A percentile compares a stretch with the other conserved stretches of the same genome.
Evolutionary conservation across 352 stramenopile genomes (phyloP).

Genomic region (Halophytophthora polymorphica): DNA sequence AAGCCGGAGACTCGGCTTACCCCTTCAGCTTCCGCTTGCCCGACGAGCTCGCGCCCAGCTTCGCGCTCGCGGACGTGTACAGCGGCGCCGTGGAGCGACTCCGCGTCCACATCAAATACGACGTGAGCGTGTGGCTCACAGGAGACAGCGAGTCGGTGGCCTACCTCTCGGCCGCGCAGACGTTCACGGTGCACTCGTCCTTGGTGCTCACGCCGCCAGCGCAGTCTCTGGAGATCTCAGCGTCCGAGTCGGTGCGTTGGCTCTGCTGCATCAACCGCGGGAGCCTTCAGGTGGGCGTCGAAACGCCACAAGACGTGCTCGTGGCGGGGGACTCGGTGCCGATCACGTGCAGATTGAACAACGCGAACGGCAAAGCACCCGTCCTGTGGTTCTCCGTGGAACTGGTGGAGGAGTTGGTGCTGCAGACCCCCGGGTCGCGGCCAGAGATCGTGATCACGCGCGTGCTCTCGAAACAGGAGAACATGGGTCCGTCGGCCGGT

Average conservation of each 20-base stretch:
- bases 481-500: slow-evolving; percentile 8
- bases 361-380: slow-evolving; percentile 15
- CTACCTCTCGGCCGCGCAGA: slow-evolving; percentile 24
- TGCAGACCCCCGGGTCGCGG: slow-evolving; percentile 15
- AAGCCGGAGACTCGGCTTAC: slow-evolving; percentile 17
- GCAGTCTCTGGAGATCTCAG: slow-evolving; percentile 22
- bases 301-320: slow-evolving; percentile 22
- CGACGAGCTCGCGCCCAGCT: slow-evolving; percentile 21
- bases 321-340: slow-evolving; percentile 14
- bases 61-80: slow-evolving; percentile 28
- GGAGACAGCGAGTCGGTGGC: slow-evolving; percentile 24
- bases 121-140: slow-evolving; percentile 27
- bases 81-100: slow-evolving; percentile 24
- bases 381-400: slow-evolving; percentile 20
- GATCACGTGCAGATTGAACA: slow-evolving; percentile 22
- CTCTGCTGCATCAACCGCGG: slow-evolving; percentile 29
- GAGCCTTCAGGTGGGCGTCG: slow-evolving; percentile 17
- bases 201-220: slow-evolving; percentile 18
- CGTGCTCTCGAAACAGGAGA: slow-evolving; percentile 20
- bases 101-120: slow-evolving; percentile 26
- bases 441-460: slow-evolving; percentile 17
- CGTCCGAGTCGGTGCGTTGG: slow-evolving; percentile 24
- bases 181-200: slow-evolving; percentile 24
- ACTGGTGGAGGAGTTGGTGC: slow-evolving; percentile 22
- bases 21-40: slow-evolving; percentile 23